Evolutionary conservation across 495 filamentous ascomycete genomes (phyloP).

Genomic region (Penicillium diatomitis): DNA sequence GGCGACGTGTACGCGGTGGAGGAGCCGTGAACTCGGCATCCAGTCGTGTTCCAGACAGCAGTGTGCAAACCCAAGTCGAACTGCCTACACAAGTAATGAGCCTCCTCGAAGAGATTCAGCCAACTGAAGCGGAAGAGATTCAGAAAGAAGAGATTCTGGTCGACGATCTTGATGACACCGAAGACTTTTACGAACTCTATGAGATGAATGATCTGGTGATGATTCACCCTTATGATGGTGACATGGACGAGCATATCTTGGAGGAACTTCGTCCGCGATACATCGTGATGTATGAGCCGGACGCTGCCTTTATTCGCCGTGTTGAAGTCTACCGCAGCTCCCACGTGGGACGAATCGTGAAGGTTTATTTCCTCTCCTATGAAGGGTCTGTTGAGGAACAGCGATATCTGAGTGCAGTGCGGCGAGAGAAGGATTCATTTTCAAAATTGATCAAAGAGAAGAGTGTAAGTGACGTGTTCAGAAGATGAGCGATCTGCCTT

Average conservation of each 20-base stretch:
- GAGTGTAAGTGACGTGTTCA: slow-evolving; percentile 36
- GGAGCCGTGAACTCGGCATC: slow-evolving; percentile 46
- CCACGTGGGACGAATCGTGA: slow-evolving; percentile 77
- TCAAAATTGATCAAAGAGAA: slow-evolving; percentile 89
- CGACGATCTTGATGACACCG: slow-evolving; percentile 83
- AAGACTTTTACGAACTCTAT: slow-evolving; percentile 85
- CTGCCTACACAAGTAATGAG: slow-evolving; percentile 63
- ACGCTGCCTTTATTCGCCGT: slow-evolving; percentile 87
- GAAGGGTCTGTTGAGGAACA: slow-evolving; percentile 93
- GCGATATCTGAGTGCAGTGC: slow-evolving; percentile 78
- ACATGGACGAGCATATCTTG: slow-evolving; percentile 90
- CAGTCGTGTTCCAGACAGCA: slow-evolving; percentile 51
- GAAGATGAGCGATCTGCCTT: not conserved
- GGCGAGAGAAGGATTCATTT: slow-evolving; percentile 92
- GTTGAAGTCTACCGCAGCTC: slow-evolving; percentile 95
- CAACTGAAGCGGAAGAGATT: slow-evolving; percentile 52
- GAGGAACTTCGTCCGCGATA: slow-evolving; percentile 90
- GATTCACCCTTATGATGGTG: slow-evolving; percentile 87
- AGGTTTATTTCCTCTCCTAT: slow-evolving; percentile 95
- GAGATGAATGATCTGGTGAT: slow-evolving; percentile 85
- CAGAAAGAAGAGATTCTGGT: slow-evolving; percentile 66
- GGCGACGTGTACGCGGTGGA: slow-evolving; percentile 82
- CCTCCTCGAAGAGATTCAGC: slow-evolving; percentile 57
- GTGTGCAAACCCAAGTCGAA: slow-evolving; percentile 72
- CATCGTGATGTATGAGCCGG: slow-evolving; percentile 98